A percentile compares a stretch with the other conserved stretches of the same genome.
phyloP scores from a whole-genome alignment of 108 stramenopile species.

The Stephanodiscus triporus region DNA sequence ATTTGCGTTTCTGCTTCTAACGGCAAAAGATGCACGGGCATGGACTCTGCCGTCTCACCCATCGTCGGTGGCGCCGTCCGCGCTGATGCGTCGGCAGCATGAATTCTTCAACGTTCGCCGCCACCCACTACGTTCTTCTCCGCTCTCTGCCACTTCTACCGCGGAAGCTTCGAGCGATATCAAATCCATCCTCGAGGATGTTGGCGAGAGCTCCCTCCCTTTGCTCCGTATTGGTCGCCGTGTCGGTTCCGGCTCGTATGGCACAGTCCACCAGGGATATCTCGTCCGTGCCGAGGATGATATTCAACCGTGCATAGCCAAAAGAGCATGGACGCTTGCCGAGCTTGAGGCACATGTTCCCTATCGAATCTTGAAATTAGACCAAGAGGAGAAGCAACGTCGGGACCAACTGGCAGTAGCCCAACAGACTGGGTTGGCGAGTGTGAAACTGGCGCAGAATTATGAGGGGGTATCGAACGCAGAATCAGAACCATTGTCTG shows the following conservation, averaged over 20 bases:
- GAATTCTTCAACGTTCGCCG: not conserved
- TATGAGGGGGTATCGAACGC: conserved; percentile 3
- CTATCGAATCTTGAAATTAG: not conserved
- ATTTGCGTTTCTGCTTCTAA: not conserved
- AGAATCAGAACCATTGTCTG: not conserved
- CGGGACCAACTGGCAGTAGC: not conserved
- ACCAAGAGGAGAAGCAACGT: conserved; percentile 12
- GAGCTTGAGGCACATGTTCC: conserved; percentile 44
- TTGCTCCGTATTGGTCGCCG: conserved; percentile 33
- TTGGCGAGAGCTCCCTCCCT: not conserved
- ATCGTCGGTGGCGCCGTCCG: not conserved
- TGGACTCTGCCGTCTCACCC: not conserved
- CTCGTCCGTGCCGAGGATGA: conserved; percentile 27
- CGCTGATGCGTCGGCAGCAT: not conserved
- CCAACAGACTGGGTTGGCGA: conserved; percentile 19
- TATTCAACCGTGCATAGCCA: conserved; percentile 48
- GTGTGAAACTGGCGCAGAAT: not conserved
- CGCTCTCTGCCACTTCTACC: not conserved
- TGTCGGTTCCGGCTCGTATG: conserved; percentile 74
- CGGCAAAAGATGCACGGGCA: not conserved
- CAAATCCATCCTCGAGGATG: not conserved
- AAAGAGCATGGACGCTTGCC: conserved; percentile 62
- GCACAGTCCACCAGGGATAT: conserved; percentile 62
- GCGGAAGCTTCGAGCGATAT: not conserved
- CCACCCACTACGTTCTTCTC: not conserved